phyloP scores from a whole-genome alignment of 352 stramenopile genomes.

The Blastocystis sp. region DNA sequence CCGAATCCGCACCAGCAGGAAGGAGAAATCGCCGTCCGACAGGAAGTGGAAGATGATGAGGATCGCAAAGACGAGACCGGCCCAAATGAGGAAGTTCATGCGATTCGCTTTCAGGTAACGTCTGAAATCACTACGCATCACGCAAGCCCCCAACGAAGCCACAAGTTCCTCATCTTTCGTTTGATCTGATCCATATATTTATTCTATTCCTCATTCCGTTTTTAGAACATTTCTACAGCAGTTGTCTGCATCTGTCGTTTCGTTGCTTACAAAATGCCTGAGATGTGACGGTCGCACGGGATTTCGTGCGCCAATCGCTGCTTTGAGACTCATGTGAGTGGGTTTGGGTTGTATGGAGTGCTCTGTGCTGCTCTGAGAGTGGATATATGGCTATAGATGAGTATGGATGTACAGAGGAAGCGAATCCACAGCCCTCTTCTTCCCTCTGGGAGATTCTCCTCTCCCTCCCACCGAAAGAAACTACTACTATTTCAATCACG shows the following conservation, averaged over 20 bases:
- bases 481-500: constrained; percentile 49
- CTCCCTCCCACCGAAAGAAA: no score
- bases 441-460: no score
- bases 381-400: no score
- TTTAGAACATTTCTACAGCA: not conserved
- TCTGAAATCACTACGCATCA: constrained; percentile 36
- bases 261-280: not conserved
- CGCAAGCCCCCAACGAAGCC: not conserved
- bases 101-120: constrained; percentile 84
- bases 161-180: constrained; percentile 30
- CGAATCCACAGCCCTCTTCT: no score
- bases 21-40: constrained; percentile 96
- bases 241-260: not conserved
- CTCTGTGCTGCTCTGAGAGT: no score
- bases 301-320: not conserved
- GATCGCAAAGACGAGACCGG: constrained; percentile 89
- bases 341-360: no score
- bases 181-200: constrained; percentile 55
- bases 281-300: not conserved
- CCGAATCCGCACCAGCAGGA: constrained; percentile 88
- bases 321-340: not conserved
- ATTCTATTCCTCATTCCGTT: constrained; percentile 23
- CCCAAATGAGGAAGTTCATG: constrained; percentile 93
- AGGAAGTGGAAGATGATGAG: constrained; percentile 94
- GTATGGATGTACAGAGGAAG: no score